Evolutionary conservation across 2,329 filamentous ascomycete genomes (phyloP).

Genomic region (Curvularia sp.): DNA sequence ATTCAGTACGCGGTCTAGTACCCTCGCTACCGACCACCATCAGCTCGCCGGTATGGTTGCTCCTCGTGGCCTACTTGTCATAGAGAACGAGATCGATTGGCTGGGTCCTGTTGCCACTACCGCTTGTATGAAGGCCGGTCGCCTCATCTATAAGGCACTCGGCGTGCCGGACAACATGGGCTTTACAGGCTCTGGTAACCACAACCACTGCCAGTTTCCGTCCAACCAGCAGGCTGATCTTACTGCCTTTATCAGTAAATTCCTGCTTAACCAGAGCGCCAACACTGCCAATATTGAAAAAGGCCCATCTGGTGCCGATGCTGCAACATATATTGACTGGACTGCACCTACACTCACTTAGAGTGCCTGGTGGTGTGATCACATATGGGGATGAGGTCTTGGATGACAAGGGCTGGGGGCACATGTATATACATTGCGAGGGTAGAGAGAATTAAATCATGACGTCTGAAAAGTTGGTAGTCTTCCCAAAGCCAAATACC

Average conservation of each 20-base stretch:
- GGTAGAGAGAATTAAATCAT: slow-evolving; percentile 4
- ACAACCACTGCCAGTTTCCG: slow-evolving; percentile 65
- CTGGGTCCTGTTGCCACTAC: slow-evolving; percentile 64
- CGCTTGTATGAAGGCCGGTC: slow-evolving; percentile 64
- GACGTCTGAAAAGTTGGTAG: not conserved
- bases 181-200: slow-evolving; percentile 63
- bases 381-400: not conserved
- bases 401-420: slow-evolving; percentile 13
- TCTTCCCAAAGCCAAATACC: not conserved
- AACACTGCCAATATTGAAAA: slow-evolving; percentile 48
- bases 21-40: slow-evolving; percentile 65
- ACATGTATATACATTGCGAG: slow-evolving; percentile 18
- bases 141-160: slow-evolving; percentile 62
- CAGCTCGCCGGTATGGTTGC: slow-evolving; percentile 64
- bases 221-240: slow-evolving; percentile 61
- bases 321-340: slow-evolving; percentile 49
- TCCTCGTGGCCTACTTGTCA: slow-evolving; percentile 62
- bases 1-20: slow-evolving; percentile 57
- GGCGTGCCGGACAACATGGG: slow-evolving; percentile 64
- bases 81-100: slow-evolving; percentile 68
- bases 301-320: slow-evolving; percentile 41
- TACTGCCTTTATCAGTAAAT: slow-evolving; percentile 64
- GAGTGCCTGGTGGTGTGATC: slow-evolving; percentile 2
- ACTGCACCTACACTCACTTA: slow-evolving; percentile 46
- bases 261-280: slow-evolving; percentile 46